Conservation (phyloP, 352 stramenopile species). For the Globisporangium megalacanthum region DNA sequence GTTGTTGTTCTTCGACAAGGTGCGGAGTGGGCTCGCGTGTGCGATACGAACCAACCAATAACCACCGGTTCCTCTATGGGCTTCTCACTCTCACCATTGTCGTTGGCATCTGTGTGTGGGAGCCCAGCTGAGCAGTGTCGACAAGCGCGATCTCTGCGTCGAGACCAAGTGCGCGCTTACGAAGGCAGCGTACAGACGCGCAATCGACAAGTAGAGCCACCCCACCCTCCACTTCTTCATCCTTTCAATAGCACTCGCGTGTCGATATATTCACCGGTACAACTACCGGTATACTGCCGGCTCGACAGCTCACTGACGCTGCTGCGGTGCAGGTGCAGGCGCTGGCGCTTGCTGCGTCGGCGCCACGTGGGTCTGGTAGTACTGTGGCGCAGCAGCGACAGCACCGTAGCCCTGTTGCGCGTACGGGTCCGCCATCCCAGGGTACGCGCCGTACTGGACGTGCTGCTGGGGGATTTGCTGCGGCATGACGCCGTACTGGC, state of each 20-base stretch:
- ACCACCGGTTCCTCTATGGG: background rate
- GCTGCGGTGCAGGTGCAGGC: conserved; percentile 2
- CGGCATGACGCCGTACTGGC: conserved; percentile 9
- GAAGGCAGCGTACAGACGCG: conserved; percentile 34
- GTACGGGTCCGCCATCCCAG: conserved; percentile 21
- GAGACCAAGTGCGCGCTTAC: conserved; percentile 62
- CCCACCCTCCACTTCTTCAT: background rate
- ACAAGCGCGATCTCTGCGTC: conserved; percentile 53
- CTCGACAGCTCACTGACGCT: conserved; percentile 8
- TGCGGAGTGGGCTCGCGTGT: conserved; percentile 9
- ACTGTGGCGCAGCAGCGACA: conserved; percentile 14
- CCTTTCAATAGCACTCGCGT: no score
- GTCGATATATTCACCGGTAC: no score
- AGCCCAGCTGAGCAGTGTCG: conserved; percentile 34
- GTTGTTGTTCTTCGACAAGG: conserved; percentile 92
- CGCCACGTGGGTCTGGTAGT: conserved; percentile 18
- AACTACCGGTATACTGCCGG: background rate
- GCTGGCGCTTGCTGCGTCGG: conserved; percentile 13
- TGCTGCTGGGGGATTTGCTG: conserved; percentile 16
- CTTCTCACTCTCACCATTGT: background rate
- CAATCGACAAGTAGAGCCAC: conserved; percentile 14
- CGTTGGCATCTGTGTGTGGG: background rate
- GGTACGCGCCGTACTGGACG: conserved; percentile 21
- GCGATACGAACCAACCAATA: no score
- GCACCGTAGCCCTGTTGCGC: conserved; percentile 16